Percentiles rank a stretch among this genome's conserved stretches.
These are phyloP conservation scores for Blastobotrys terrestris DNA, from an alignment of 805 yeast genomes.

Conservation along the genomic window DNA sequence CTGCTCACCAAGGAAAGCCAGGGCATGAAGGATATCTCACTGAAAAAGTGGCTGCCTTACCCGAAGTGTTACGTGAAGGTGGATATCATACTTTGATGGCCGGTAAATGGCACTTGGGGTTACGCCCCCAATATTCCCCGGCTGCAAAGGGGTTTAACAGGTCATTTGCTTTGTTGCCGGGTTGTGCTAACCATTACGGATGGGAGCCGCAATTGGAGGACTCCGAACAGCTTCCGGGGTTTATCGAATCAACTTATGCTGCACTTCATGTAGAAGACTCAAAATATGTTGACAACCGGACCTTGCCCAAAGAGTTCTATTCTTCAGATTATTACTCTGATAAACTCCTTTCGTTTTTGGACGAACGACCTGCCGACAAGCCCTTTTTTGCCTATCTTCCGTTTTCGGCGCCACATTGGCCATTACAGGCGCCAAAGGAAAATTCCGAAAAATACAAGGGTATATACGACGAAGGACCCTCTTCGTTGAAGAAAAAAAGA, in stretches of 20 bases:
- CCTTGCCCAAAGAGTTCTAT: slow-evolving; percentile 43
- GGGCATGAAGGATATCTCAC: slow-evolving; percentile 54
- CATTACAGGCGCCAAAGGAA: slow-evolving; percentile 52
- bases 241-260: slow-evolving; percentile 19
- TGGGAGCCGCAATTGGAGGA: slow-evolving; percentile 30
- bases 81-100: slow-evolving; percentile 48
- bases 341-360: slow-evolving; percentile 36
- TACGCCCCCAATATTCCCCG: slow-evolving; percentile 44
- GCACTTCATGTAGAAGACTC: slow-evolving; percentile 38
- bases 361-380: slow-evolving; percentile 14
- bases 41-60: slow-evolving; percentile 45
- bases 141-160: slow-evolving; percentile 44
- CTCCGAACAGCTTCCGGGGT: slow-evolving; percentile 4
- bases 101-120: slow-evolving; percentile 60
- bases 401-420: slow-evolving; percentile 65
- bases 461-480: slow-evolving; percentile 44
- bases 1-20: slow-evolving; percentile 38
- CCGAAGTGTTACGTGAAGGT: slow-evolving; percentile 43
- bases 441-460: slow-evolving; percentile 44
- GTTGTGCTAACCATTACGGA: slow-evolving; percentile 53
- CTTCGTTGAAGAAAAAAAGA: slow-evolving; percentile 36
- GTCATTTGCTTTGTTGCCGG: slow-evolving; percentile 46
- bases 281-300: slow-evolving; percentile 23
- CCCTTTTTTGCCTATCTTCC: slow-evolving; percentile 53
- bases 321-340: slow-evolving; percentile 41